A percentile compares a stretch with the other conserved stretches of the same genome.
Conservation (phyloP, 2,329 filamentous ascomycete genomes). For the Aspergillus felis region DNA sequence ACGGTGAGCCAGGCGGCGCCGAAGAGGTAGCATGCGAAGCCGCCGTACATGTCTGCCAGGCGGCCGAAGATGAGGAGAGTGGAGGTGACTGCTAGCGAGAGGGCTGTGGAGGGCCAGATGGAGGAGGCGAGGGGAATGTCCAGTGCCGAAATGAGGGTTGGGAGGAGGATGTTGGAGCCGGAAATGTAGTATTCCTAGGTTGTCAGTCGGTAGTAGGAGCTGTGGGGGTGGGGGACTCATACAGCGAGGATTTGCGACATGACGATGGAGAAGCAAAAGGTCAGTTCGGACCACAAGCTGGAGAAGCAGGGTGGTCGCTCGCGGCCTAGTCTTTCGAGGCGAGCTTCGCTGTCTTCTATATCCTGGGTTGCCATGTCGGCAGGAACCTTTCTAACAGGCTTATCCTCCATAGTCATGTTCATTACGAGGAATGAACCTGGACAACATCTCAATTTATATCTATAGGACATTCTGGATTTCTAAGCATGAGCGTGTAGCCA, state of each 20-base stretch:
- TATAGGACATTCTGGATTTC: not conserved
- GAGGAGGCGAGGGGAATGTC: conserved; percentile 62
- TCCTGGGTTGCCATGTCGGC: conserved; percentile 2
- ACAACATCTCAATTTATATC: not conserved
- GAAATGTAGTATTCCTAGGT: conserved; percentile 68
- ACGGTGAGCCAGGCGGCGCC: conserved; percentile 61
- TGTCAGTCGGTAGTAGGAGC: not conserved
- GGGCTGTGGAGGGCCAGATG: conserved; percentile 52
- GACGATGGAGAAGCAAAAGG: conserved; percentile 60
- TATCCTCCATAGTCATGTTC: not conserved
- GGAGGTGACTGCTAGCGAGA: conserved; percentile 47
- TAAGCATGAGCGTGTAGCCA: not conserved
- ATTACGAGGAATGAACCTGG: not conserved
- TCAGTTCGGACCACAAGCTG: conserved; percentile 53
- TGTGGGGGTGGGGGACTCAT: conserved; percentile 19
- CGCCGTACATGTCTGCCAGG: conserved; percentile 59
- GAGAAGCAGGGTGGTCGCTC: conserved; percentile 57
- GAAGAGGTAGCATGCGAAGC: conserved; percentile 60
- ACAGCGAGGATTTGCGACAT: conserved; percentile 61
- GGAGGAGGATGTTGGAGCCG: conserved; percentile 68
- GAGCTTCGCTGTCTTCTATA: conserved; percentile 5
- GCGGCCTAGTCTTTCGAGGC: conserved; percentile 58
- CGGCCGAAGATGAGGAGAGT: conserved; percentile 54
- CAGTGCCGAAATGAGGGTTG: conserved; percentile 59
- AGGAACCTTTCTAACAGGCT: not conserved